phyloP scores from a whole-genome alignment of 768 basidiomycete genomes.

The Tephrocybe sp. region DNA sequence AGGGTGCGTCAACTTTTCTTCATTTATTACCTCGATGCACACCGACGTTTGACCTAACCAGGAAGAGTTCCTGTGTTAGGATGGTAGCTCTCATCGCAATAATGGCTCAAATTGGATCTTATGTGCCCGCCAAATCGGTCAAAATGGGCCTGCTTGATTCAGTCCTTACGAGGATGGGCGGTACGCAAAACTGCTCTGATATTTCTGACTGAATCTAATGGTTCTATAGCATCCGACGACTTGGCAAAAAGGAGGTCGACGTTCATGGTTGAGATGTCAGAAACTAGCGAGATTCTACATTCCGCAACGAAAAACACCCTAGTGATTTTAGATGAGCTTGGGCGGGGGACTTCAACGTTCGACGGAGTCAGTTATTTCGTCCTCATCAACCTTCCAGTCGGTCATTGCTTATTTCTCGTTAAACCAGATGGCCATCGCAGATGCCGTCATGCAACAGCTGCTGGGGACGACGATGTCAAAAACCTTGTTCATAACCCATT shows the following conservation, averaged over 20 bases:
- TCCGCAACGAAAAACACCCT: slow-evolving; percentile 74
- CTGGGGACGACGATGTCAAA: slow-evolving; percentile 58
- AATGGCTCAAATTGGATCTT: slow-evolving; percentile 92
- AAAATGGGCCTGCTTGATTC: slow-evolving; percentile 81
- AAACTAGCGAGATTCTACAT: slow-evolving; percentile 87
- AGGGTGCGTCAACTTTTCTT: slow-evolving; percentile 38
- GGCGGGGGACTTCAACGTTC: slow-evolving; percentile 88
- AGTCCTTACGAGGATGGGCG: slow-evolving; percentile 88
- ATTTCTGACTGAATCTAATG: slow-evolving; percentile 2
- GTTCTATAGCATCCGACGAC: slow-evolving; percentile 75
- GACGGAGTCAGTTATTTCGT: slow-evolving; percentile 60
- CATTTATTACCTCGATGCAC: neutral
- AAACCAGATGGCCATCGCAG: slow-evolving; percentile 87
- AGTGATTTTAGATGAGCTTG: slow-evolving; percentile 89
- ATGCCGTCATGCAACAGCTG: slow-evolving; percentile 76
- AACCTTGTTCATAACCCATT: slow-evolving; percentile 94
- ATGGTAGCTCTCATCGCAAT: slow-evolving; percentile 77
- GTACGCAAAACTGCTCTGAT: slow-evolving; percentile 36
- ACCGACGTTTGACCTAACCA: slow-evolving; percentile 21
- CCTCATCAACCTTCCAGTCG: neutral
- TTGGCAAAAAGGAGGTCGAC: slow-evolving; percentile 85
- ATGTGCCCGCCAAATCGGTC: slow-evolving; percentile 80
- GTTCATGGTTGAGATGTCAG: slow-evolving; percentile 96
- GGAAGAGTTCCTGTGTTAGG: slow-evolving; percentile 82
- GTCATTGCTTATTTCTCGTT: slow-evolving; percentile 1